These are phyloP conservation scores for Apiospora pterosperma DNA, from an alignment of 2,329 filamentous ascomycete species.

Conservation along the genomic window DNA sequence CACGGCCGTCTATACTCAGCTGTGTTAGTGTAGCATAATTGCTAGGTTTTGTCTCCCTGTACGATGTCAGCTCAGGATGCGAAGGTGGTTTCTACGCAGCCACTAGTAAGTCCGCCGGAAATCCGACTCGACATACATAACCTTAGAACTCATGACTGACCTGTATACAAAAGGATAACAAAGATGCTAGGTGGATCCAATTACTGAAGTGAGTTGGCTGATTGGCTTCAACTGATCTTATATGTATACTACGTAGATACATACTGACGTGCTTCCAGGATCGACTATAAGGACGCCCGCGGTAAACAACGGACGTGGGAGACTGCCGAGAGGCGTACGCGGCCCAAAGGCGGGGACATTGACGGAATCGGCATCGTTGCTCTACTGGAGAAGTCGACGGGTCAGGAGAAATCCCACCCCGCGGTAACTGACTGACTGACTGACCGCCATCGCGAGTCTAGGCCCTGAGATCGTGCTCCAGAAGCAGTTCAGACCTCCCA, in stretches of 20 bases:
- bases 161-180: neutral
- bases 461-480: constrained; percentile 58
- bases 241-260: no score
- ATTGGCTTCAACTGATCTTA: rapidly evolving
- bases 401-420: constrained; percentile 20
- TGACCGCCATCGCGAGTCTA: constrained; percentile 13
- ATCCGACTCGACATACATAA: neutral
- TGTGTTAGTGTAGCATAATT: neutral
- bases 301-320: constrained; percentile 64
- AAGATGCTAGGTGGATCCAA: constrained; percentile 9
- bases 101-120: constrained; percentile 4
- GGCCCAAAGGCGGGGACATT: constrained; percentile 57
- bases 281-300: constrained; percentile 62
- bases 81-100: constrained; percentile 6
- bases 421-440: neutral
- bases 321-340: constrained; percentile 67
- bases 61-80: constrained; percentile 7
- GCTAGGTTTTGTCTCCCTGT: neutral
- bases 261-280: constrained; percentile 33
- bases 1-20: neutral
- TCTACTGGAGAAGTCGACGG: constrained; percentile 54
- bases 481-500: constrained; percentile 64
- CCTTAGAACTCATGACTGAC: neutral
- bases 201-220: constrained; percentile 2
- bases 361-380: constrained; percentile 74